Evolutionary conservation across 2,329 filamentous ascomycete species (phyloP).

Genomic region (Neonectria magnoliae): DNA sequence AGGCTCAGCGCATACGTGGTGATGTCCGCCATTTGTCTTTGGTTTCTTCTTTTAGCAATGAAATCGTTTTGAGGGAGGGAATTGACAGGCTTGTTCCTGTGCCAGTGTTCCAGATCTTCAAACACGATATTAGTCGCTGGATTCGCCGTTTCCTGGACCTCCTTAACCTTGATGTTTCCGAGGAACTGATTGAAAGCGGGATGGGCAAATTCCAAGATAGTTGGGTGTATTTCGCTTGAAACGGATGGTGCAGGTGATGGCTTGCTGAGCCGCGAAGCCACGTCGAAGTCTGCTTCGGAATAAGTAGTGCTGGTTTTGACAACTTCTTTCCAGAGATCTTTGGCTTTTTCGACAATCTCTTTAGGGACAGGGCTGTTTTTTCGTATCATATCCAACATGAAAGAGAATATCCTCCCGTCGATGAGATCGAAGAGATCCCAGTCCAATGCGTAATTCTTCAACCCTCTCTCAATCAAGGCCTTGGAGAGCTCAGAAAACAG

Average conservation of each 20-base stretch:
- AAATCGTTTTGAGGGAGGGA: conserved; percentile 46
- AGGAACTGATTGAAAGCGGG: conserved; percentile 58
- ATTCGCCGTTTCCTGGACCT: conserved; percentile 39
- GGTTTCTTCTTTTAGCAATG: conserved; percentile 60
- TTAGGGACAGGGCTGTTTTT: neutral
- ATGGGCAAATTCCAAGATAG: conserved; percentile 57
- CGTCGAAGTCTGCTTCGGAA: conserved; percentile 1
- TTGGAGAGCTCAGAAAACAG: conserved; percentile 38
- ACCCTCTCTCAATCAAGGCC: conserved; percentile 22
- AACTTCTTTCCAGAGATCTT: conserved; percentile 7
- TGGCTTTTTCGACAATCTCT: conserved; percentile 11
- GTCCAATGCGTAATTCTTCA: neutral
- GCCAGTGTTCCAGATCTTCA: conserved; percentile 68
- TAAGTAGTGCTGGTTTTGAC: neutral
- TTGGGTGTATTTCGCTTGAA: neutral
- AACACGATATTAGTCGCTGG: conserved; percentile 50
- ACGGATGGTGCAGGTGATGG: neutral
- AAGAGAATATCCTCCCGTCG: conserved; percentile 44
- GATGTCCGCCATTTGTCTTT: conserved; percentile 75
- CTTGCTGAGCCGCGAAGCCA: neutral
- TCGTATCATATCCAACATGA: conserved; percentile 31
- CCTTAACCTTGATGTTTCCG: conserved; percentile 51
- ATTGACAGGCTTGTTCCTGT: conserved; percentile 65
- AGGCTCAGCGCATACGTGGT: conserved; percentile 75
- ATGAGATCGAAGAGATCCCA: conserved; percentile 48